These are phyloP conservation scores for Plasmodium chabaudi DNA, from an alignment of 169 alveolate genomes.

Conservation along the genomic window DNA sequence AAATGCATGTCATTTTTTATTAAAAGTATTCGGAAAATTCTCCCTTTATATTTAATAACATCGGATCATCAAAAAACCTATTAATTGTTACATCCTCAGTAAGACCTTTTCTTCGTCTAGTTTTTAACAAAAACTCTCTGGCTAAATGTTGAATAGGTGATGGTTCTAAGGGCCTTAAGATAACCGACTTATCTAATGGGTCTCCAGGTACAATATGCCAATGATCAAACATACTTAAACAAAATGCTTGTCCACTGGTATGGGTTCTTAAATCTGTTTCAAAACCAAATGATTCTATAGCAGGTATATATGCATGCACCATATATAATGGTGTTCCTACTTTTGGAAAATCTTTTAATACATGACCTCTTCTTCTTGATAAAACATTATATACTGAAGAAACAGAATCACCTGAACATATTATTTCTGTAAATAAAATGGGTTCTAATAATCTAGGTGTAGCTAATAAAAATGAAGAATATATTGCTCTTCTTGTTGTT, in stretches of 20 bases:
- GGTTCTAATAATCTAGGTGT: constrained; percentile 99
- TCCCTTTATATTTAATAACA: constrained; percentile 80
- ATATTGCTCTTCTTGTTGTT: constrained; percentile 96
- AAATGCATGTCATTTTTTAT: not conserved
- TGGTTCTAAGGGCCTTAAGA: constrained; percentile 96
- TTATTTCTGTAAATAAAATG: constrained; percentile 93
- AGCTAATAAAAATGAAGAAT: constrained; percentile 98
- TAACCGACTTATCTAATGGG: constrained; percentile 97
- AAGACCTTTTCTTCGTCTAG: constrained; percentile 97
- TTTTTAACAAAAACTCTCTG: constrained; percentile 97
- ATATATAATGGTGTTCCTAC: constrained; percentile 95
- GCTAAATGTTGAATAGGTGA: constrained; percentile 98
- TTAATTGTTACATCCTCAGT: constrained; percentile 91
- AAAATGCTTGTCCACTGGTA: constrained; percentile 98
- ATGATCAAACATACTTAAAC: constrained; percentile 96
- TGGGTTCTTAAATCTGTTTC: constrained; percentile 99
- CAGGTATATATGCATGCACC: constrained; percentile 97
- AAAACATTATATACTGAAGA: constrained; percentile 95
- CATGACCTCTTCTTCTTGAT: constrained; percentile 93
- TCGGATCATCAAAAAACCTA: constrained; percentile 92
- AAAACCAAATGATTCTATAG: constrained; percentile 99
- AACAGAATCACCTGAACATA: constrained; percentile 98
- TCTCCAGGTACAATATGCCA: constrained; percentile 99
- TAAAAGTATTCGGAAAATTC: constrained; percentile 80
- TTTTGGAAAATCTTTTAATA: constrained; percentile 92